Base-by-base conservation (phyloP, 2,329 filamentous ascomycete species). In the Colletotrichum sansevieriae region DNA sequence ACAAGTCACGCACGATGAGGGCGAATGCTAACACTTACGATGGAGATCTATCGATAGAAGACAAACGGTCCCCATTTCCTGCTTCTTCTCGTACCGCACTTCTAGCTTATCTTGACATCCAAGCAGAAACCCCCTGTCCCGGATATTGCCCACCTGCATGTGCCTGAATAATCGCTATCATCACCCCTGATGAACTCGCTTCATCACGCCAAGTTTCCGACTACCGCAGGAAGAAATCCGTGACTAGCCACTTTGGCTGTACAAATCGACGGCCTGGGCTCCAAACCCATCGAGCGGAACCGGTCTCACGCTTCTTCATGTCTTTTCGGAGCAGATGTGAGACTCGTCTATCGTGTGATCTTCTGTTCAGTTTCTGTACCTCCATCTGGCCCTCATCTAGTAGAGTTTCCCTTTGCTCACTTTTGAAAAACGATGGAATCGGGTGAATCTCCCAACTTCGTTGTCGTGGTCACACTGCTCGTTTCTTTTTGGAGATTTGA, bases 101-200 rank as follows among this genome's bases (percentile, higher is more conserved):
- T 55, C 25, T 20, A 55, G 46, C 37, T 13, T 46, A 46, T 18
- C 39, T 20, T 41, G 46, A 37, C 3, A n/a, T 13, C 13, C 6
- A 29, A 29, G 7, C 29, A 29, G 29, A 0, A 12, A 37, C 8
- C 29, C 64, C 65, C 64, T 51, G 51, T 29, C 12, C 43, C 11
- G 39, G 44, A 43, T 44, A 43, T 65, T 20, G 35, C 12, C 35
- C 6, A 63, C 22, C 59, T 67, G 64, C 64, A 56, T 35, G 64
- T 57, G 18, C 29, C 43, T 67, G 64, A 67, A 67, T 67, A 64
- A 64, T 64, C 64, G 52, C 64, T 59, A 41, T 56, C 7, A 2
- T 29, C 29, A 29, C 7, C 29, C 29, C 29, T 29, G 29, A 29
- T 29, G 29, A 29, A 7, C 9, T 29, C 29, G 29, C 29, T 8